Evolutionary conservation across 805 yeast genomes (phyloP).

Genomic region (Isabelozyma heimii): DNA sequence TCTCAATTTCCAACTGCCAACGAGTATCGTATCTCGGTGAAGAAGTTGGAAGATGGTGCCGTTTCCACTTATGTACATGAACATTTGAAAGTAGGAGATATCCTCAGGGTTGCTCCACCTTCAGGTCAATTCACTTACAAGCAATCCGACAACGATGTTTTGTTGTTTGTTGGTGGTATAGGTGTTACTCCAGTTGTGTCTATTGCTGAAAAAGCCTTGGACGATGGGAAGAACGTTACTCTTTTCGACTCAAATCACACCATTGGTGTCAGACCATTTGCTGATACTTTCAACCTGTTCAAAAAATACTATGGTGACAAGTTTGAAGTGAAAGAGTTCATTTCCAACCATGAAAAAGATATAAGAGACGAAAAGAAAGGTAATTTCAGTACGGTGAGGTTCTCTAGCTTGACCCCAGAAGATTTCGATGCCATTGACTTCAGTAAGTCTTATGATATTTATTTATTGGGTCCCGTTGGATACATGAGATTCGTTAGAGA

Average conservation of each 20-base stretch:
- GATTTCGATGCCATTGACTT: slow-evolving; percentile 19
- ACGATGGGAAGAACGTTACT: slow-evolving; percentile 26
- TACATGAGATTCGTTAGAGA: slow-evolving; percentile 27
- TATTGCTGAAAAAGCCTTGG: slow-evolving; percentile 41
- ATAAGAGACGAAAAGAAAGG: slow-evolving; percentile 1
- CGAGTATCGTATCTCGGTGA: slow-evolving; percentile 60
- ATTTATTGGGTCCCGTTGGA: slow-evolving; percentile 32
- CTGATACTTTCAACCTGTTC: slow-evolving; percentile 13
- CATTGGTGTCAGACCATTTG: slow-evolving; percentile 20
- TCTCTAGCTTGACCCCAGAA: slow-evolving; percentile 7
- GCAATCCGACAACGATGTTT: slow-evolving; percentile 25
- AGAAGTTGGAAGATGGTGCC: slow-evolving; percentile 44
- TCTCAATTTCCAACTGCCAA: slow-evolving; percentile 32
- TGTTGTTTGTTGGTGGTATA: slow-evolving; percentile 59
- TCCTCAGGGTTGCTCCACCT: slow-evolving; percentile 54
- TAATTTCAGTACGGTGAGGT: slow-evolving; percentile 2
- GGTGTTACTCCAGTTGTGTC: slow-evolving; percentile 67
- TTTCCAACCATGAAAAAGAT: slow-evolving; percentile 9
- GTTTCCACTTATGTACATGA: slow-evolving; percentile 52
- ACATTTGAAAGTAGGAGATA: slow-evolving; percentile 45
- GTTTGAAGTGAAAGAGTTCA: slow-evolving; percentile 19
- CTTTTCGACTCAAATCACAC: slow-evolving; percentile 32
- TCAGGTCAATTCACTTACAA: slow-evolving; percentile 48
- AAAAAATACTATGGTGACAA: slow-evolving; percentile 9
- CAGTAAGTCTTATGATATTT: slow-evolving; percentile 18